Conservation (phyloP, 2,329 filamentous ascomycete genomes). For the Exophiala oligosperma region DNA sequence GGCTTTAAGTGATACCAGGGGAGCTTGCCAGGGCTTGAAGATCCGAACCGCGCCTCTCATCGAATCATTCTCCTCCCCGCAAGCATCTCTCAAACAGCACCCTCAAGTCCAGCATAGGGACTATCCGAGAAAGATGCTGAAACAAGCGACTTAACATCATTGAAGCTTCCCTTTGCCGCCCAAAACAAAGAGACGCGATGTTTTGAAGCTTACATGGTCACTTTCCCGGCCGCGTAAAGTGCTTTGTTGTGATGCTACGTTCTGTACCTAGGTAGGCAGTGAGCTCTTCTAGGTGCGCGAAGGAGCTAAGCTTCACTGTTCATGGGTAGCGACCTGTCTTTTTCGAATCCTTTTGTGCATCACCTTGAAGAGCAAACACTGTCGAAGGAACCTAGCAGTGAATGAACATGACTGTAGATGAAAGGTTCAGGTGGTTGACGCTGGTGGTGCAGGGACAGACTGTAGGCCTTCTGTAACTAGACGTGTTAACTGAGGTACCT, state of each 20-base stretch:
- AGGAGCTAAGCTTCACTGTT: neutral
- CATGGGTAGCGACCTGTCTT: too few relatives aligned
- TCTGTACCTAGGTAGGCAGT: neutral
- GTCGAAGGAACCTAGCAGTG: too few relatives aligned
- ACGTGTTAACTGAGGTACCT: too few relatives aligned
- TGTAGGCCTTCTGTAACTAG: too few relatives aligned
- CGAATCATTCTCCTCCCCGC: conserved; percentile 18
- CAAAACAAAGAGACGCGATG: conserved; percentile 15
- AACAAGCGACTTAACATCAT: neutral
- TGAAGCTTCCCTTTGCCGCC: conserved; percentile 5
- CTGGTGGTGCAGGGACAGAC: too few relatives aligned
- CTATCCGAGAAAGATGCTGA: conserved; percentile 8
- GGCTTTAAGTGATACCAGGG: too few relatives aligned
- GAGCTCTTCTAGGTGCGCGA: neutral
- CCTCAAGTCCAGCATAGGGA: neutral
- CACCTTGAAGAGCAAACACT: too few relatives aligned
- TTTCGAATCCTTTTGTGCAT: too few relatives aligned
- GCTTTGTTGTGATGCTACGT: conserved; percentile 19
- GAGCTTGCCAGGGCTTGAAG: neutral
- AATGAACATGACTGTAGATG: too few relatives aligned
- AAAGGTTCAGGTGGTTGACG: too few relatives aligned
- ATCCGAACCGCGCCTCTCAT: conserved; percentile 15
- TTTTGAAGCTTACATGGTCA: conserved; percentile 7
- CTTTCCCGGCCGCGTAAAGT: conserved; percentile 24
- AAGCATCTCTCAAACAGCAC: conserved; percentile 16